Base-by-base conservation (phyloP, 768 basidiomycete species). In the Pulveroboletus sp. region DNA sequence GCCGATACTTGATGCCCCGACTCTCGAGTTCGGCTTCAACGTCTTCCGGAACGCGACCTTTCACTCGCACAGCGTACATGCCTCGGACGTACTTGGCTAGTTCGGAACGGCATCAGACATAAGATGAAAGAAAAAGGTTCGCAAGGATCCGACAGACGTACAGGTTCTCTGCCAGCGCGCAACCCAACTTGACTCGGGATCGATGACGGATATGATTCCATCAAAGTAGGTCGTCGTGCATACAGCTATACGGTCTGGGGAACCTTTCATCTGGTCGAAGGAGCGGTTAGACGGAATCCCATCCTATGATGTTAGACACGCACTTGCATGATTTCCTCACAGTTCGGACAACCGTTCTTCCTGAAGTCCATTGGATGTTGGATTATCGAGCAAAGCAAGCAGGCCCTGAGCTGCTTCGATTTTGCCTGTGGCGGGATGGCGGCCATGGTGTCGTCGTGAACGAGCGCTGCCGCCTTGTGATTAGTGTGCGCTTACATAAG, bases 171-270 rank as follows among this genome's bases (percentile, higher is more conserved):
- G 94, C 93, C 94, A 99, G 57, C 89, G 80, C 7, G 90, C 89
- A 6, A 98, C 93, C 96, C 96, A 99, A 65, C 90, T 93, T 41
- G 78, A 77, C 58, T 89, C 84, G 2, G 94, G 86, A 60, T 89
- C 82, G 37, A 93, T 82, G 40, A 93, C 81, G 0, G 93, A 82
- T 55, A 97, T 89, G 32, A 92, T 77, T 12, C 96, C 96, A 58
- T 98, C 95, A 57, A 89, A 99, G 56, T 89, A 85, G 2, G 88
- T 83, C 22, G 93, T 94, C 10, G 95, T 99, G 67, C 93, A 97
- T 41, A 80, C 76, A 11, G 79, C 69, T 26, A 97, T 88, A 19
- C 90, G 79, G 53, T 98, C 96, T 6, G 80, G 75, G 43, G 82
- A 87, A 19, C 86, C 85, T 71, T 91, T 89, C 83, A 97, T 85